Evolutionary conservation across 306 rosid genomes (phyloP), one percentile per base, ranked within the genome.

Genomic region (Cucumis cinereus): DNA sequence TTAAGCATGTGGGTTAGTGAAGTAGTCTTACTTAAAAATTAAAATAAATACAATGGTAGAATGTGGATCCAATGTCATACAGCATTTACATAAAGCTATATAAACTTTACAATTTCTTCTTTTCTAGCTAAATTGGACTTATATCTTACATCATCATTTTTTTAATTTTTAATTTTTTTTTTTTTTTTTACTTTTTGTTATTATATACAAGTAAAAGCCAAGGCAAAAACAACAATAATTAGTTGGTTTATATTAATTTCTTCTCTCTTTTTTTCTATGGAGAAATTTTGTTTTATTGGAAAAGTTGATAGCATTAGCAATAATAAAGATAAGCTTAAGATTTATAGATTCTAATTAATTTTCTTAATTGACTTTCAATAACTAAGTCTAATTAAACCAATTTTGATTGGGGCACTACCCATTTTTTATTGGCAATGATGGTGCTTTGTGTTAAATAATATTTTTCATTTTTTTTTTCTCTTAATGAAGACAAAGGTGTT

Each of bases 71-170:
- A 73, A 73, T 73, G 77, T 73, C 77, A 73, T 6, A 28, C 11
- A 73, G 77, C 62, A 50, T 73, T 73, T 16, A 28, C 77, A 52
- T 50, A 26, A 73, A 73, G 62, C 17, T 52, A n/a, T 55, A 6
- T 30, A n/a, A 33, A 74, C 20, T 52, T 55, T 74, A 16, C 28
- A 33, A 30, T 50, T 52, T 73, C 16, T 19, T 26, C n/a, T 26
- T 15, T 72, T 71, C 49, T 68, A 45, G 40, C 75, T 70, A 70
- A 70, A 70, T 71, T 71, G 76, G 76, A 49, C 9, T 71, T 71
- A 16, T 26, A 10, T 47, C 14, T 71, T 71, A 3, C 76, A 28
- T 71, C 76, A 49, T 74, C 77, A 17, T 14, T 26, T 68, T 38
- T 38, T 10, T 17, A 8, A 30, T 8, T 9, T 10, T n/a, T n/a